Conservation (phyloP, 192 early-diverging fungal species). For the Coemansia sp. region DNA sequence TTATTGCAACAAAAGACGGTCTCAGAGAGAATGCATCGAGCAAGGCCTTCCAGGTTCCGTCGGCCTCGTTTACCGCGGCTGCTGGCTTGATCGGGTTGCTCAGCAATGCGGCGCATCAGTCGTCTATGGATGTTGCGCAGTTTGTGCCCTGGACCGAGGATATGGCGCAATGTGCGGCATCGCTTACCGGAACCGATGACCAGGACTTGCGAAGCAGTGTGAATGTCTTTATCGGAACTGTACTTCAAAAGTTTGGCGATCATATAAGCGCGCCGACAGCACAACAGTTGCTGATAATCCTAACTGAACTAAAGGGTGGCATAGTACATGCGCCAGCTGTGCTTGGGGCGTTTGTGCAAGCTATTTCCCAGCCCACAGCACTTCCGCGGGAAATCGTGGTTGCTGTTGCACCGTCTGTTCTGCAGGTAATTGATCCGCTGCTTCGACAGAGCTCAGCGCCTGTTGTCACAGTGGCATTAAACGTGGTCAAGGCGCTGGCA, state of each 20-base stretch:
- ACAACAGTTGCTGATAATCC: constrained; percentile 4
- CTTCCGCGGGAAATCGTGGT: constrained; percentile 18
- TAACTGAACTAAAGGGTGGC: constrained; percentile 20
- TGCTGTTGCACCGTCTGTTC: constrained; percentile 4
- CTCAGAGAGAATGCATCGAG: constrained; percentile 22
- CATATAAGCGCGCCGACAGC: constrained; percentile 8
- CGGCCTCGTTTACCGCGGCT: constrained; percentile 18
- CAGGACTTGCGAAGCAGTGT: constrained; percentile 10
- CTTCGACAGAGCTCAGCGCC: constrained; percentile 13
- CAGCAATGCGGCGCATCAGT: constrained; percentile 11
- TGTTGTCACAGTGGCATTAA: constrained; percentile 15
- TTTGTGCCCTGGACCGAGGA: constrained; percentile 25
- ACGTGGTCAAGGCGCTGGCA: constrained; percentile 25
- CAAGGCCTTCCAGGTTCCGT: constrained; percentile 31
- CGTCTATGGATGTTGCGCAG: constrained; percentile 10
- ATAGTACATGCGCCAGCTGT: constrained; percentile 1
- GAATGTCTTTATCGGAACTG: constrained; percentile 19
- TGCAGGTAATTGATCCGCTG: constrained; percentile 16
- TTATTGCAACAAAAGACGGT: constrained; percentile 17
- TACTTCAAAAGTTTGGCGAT: constrained; percentile 33
- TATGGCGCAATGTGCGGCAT: constrained; percentile 14
- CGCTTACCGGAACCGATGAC: constrained; percentile 15
- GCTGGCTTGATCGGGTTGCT: constrained; percentile 21
- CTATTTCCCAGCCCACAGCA: constrained; percentile 20
- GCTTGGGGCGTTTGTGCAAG: constrained; percentile 18